These are phyloP conservation scores for Ogataea ganodermae DNA, from an alignment of 805 yeast species.

Conservation along the genomic window DNA sequence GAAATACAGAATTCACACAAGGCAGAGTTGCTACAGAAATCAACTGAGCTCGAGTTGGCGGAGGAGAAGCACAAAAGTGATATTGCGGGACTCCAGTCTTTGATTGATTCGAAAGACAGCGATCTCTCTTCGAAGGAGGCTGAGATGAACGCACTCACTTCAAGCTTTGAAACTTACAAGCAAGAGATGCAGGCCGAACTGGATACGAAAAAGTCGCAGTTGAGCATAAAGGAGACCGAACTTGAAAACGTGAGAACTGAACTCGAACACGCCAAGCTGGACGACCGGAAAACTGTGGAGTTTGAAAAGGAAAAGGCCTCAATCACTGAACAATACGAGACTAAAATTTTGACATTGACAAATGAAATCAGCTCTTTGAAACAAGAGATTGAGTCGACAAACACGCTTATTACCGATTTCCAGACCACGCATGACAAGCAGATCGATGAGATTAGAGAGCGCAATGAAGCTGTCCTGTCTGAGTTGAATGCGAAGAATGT, in stretches of 20 bases:
- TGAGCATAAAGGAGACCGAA: background rate
- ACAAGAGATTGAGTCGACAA: conserved; percentile 19
- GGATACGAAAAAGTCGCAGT: background rate
- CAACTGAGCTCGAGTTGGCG: background rate
- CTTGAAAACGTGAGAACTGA: background rate
- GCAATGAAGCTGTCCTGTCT: background rate
- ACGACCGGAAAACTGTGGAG: background rate
- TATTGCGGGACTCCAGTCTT: background rate
- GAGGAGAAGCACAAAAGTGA: conserved; percentile 4
- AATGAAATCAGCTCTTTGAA: conserved; percentile 11
- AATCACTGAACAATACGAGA: conserved; percentile 3
- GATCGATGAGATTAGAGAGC: conserved; percentile 9
- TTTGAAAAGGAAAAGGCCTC: background rate
- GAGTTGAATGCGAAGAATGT: background rate
- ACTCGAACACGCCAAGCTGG: too few species aligned
- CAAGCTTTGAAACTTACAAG: conserved; percentile 8
- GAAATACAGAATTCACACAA: conserved; percentile 8
- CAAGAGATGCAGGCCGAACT: background rate
- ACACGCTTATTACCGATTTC: conserved; percentile 19
- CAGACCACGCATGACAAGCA: conserved; percentile 23
- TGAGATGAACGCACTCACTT: conserved; percentile 11
- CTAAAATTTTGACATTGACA: background rate
- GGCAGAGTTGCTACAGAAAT: conserved; percentile 5
- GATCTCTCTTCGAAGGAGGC: conserved; percentile 10
- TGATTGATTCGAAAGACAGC: background rate